Percentiles rank a stretch among this genome's conserved stretches.
These are phyloP conservation scores for Fusarium subtropicale DNA, from an alignment of 2,329 filamentous ascomycete genomes.

Conservation along the genomic window DNA sequence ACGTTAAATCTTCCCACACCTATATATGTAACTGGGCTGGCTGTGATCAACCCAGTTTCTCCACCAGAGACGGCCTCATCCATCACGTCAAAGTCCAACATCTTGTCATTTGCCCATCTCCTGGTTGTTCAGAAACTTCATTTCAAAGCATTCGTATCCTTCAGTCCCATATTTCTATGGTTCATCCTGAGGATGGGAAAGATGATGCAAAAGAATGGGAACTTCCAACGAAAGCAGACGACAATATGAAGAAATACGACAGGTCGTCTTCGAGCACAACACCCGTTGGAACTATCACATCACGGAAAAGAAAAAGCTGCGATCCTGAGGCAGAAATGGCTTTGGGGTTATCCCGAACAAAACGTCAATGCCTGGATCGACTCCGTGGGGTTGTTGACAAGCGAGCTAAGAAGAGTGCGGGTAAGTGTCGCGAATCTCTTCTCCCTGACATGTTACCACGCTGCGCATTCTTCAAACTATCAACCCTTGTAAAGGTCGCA, in stretches of 20 bases:
- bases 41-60: conserved; percentile 53
- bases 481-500: not conserved
- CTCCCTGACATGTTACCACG: not conserved
- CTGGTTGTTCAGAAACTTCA: conserved; percentile 53
- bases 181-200: conserved; percentile 47
- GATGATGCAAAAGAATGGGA: conserved; percentile 46
- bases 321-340: conserved; percentile 8
- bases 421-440: conserved; percentile 28
- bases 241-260: not conserved
- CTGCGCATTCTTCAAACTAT: not conserved
- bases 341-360: conserved; percentile 38
- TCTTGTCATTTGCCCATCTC: conserved; percentile 56
- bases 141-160: conserved; percentile 53
- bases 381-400: conserved; percentile 52
- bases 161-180: conserved; percentile 53
- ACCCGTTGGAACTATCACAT: conserved; percentile 19
- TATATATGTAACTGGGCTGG: conserved; percentile 56
- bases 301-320: conserved; percentile 28
- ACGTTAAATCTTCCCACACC: conserved; percentile 46
- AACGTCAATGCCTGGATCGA: conserved; percentile 53
- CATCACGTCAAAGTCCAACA: conserved; percentile 60
- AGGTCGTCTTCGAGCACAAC: not conserved
- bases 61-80: conserved; percentile 53
- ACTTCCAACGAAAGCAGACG: conserved; percentile 26
- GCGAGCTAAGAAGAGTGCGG: conserved; percentile 48